Conservation (phyloP, 1,284 basidiomycete species). For the Golubevia pallescens region DNA sequence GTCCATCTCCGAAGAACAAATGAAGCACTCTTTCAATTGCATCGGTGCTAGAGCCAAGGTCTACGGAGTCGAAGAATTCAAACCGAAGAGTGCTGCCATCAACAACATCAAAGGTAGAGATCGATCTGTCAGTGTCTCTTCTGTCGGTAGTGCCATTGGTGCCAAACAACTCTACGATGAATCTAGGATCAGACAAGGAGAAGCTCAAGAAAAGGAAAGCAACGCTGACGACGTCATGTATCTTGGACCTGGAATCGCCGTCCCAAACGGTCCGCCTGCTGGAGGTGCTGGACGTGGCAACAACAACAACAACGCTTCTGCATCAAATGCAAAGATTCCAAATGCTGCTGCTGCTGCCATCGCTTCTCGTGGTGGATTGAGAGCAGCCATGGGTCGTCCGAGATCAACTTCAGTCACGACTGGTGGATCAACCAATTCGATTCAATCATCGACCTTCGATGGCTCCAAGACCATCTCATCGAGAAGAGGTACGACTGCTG, state of each 20-base stretch:
- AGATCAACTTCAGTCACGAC: constrained; percentile 41
- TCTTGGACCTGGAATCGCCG: constrained; percentile 42
- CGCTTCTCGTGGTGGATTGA: too few relatives aligned
- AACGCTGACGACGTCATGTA: constrained; percentile 26
- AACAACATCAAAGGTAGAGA: too few relatives aligned
- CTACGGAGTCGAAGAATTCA: constrained; percentile 27
- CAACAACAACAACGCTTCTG: neutral
- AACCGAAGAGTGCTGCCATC: too few relatives aligned
- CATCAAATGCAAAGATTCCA: too few relatives aligned
- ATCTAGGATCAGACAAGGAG: too few relatives aligned
- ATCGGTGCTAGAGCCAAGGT: constrained; percentile 39
- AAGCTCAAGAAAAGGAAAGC: too few relatives aligned
- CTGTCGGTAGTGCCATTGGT: too few relatives aligned
- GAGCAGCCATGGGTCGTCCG: constrained; percentile 11
- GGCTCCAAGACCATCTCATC: constrained; percentile 15
- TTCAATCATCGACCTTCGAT: constrained; percentile 11
- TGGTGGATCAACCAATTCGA: constrained; percentile 23
- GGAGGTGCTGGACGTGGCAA: constrained; percentile 13
- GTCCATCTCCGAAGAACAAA: constrained; percentile 35
- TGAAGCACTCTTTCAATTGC: constrained; percentile 18
- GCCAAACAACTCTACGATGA: too few relatives aligned
- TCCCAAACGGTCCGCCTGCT: constrained; percentile 38
- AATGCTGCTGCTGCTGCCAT: too few relatives aligned
- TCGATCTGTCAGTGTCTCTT: too few relatives aligned
- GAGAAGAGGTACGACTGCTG: constrained; percentile 19